These are phyloP conservation scores for Dimargaris cristalligena DNA, from an alignment of 192 early-diverging fungal species.

Conservation along the genomic window DNA sequence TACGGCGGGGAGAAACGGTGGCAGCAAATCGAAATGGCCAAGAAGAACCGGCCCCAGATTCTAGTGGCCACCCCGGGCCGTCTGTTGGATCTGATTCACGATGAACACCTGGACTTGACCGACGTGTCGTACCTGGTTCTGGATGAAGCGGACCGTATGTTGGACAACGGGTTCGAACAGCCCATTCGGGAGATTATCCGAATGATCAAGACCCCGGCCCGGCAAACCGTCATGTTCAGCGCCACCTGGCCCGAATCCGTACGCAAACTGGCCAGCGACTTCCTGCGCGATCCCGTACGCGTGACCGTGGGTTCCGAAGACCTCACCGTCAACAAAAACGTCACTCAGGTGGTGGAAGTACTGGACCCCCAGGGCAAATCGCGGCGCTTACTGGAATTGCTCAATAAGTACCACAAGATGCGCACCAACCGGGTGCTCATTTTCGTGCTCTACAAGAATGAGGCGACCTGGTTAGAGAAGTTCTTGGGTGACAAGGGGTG, in stretches of 20 bases:
- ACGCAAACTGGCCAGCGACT: conserved; percentile 68
- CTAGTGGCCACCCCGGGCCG: conserved; percentile 93
- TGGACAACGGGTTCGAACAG: conserved; percentile 86
- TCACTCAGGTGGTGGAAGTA: conserved; percentile 84
- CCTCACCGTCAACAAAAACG: conserved; percentile 66
- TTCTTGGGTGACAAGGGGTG: conserved; percentile 57
- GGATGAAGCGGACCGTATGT: conserved; percentile 96
- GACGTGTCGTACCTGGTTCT: conserved; percentile 77
- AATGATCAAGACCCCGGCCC: conserved; percentile 45
- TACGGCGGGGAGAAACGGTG: conserved; percentile 84
- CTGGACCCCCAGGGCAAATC: conserved; percentile 64
- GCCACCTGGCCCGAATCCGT: conserved; percentile 91
- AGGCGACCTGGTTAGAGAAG: conserved; percentile 66
- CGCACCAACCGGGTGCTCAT: conserved; percentile 80
- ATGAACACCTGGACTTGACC: conserved; percentile 57
- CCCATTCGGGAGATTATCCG: conserved; percentile 73
- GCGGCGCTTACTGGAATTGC: conserved; percentile 47
- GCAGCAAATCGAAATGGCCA: conserved; percentile 43
- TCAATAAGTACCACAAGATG: conserved; percentile 69
- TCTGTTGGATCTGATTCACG: conserved; percentile 80
- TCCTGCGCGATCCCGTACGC: conserved; percentile 57
- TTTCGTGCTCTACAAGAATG: conserved; percentile 95
- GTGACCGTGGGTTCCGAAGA: conserved; percentile 82
- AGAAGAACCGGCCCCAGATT: conserved; percentile 30
- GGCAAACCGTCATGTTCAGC: conserved; percentile 90